A percentile compares a stretch with the other conserved stretches of the same genome.
Conservation (phyloP, 2,329 filamentous ascomycete genomes). For the Pestalotiopsis fici region DNA sequence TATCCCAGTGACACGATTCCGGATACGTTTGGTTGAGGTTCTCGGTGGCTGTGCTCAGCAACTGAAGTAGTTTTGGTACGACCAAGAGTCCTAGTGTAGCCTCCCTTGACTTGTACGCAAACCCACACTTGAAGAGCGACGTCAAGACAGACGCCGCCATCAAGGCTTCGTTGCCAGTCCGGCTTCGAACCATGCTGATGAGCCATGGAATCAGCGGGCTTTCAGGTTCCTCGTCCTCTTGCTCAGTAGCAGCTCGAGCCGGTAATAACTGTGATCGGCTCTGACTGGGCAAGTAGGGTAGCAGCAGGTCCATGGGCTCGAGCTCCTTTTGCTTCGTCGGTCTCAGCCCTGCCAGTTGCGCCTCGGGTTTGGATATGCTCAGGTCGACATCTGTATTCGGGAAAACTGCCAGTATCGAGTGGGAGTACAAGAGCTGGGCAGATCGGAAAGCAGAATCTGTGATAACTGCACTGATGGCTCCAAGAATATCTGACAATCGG, state of each 20-base stretch:
- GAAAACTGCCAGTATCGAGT: constrained; percentile 69
- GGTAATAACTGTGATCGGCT: constrained; percentile 21
- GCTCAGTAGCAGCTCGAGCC: not conserved
- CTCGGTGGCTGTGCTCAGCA: constrained; percentile 57
- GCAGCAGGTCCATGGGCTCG: constrained; percentile 65
- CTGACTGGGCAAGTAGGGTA: constrained; percentile 55
- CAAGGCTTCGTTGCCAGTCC: constrained; percentile 59
- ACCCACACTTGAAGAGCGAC: constrained; percentile 67
- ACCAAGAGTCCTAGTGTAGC: constrained; percentile 66
- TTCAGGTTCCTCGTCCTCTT: constrained; percentile 60
- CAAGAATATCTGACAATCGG: constrained; percentile 69
- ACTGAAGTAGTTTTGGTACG: constrained; percentile 68
- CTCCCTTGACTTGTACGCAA: constrained; percentile 66
- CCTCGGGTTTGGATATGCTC: constrained; percentile 47
- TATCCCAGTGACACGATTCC: constrained; percentile 24
- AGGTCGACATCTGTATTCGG: constrained; percentile 58
- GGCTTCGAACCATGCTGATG: constrained; percentile 61
- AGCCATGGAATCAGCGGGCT: constrained; percentile 75
- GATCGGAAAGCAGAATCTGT: constrained; percentile 78
- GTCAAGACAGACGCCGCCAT: constrained; percentile 71
- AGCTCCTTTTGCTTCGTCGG: constrained; percentile 43
- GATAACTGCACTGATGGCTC: constrained; percentile 76
- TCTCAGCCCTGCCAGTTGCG: constrained; percentile 53
- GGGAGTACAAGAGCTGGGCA: constrained; percentile 69
- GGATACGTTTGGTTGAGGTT: constrained; percentile 32